phyloP scores from a whole-genome alignment of 768 basidiomycete genomes.

The Psilocybe cubensis region DNA sequence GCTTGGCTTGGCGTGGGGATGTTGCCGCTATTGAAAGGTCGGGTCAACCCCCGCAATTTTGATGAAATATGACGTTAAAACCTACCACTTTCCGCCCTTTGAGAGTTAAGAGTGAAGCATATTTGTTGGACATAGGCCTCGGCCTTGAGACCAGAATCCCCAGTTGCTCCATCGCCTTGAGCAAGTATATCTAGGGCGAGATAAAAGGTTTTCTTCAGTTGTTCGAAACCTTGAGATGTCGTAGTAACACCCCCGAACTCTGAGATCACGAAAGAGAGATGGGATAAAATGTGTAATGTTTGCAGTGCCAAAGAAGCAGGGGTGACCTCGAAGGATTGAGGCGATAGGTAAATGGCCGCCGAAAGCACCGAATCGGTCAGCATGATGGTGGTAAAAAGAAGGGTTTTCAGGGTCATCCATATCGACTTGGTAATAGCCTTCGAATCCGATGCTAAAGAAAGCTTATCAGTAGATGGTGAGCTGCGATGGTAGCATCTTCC shows the following conservation, averaged over 20 bases:
- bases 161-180: conserved; percentile 30
- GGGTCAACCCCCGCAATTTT: conserved; percentile 5
- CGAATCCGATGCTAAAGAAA: conserved; percentile 42
- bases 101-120: conserved; percentile 27
- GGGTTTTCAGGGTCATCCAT: conserved; percentile 74
- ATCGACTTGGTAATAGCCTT: conserved; percentile 49
- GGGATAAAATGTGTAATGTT: conserved; percentile 60
- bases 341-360: conserved; percentile 54
- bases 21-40: conserved; percentile 21
- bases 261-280: conserved; percentile 76
- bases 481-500: conserved; percentile 7
- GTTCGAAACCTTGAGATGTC: conserved; percentile 60
- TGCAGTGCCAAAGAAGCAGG: conserved; percentile 56
- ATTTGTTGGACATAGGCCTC: conserved; percentile 32
- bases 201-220: conserved; percentile 78
- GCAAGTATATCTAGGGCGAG: conserved; percentile 76
- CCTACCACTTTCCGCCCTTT: conserved; percentile 28
- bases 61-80: neutral
- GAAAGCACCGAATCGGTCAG: conserved; percentile 64
- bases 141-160: conserved; percentile 22
- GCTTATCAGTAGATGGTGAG: conserved; percentile 3
- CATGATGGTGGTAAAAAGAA: conserved; percentile 78
- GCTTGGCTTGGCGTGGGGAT: conserved; percentile 39
- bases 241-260: conserved; percentile 78
- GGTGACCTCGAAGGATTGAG: conserved; percentile 33